Evolutionary conservation across 1,284 basidiomycete genomes (phyloP).

Genomic region (Ustilago nuda): DNA sequence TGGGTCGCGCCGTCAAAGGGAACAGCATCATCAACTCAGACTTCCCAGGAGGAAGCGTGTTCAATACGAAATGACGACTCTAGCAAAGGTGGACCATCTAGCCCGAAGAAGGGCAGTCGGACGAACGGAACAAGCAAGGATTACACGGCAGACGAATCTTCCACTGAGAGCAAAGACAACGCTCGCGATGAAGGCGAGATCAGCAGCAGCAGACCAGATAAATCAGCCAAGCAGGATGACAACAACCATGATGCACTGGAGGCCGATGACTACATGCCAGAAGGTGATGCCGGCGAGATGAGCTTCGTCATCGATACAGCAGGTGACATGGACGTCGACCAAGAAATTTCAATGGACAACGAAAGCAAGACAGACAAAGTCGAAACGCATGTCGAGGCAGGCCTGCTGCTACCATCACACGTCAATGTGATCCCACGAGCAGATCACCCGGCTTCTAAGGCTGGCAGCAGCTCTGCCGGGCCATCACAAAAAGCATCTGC

Average conservation of each 20-base stretch:
- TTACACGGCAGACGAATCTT: background rate
- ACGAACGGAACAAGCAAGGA: conserved; percentile 1
- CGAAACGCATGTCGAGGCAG: conserved; percentile 34
- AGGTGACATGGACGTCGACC: conserved; percentile 48
- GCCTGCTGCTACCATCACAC: conserved; percentile 38
- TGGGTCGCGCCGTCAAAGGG: background rate
- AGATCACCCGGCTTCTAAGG: background rate
- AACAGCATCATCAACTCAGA: background rate
- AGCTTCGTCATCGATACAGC: conserved; percentile 47
- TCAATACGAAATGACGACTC: background rate
- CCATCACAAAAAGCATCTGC: background rate
- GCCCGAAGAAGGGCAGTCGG: background rate
- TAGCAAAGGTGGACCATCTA: background rate
- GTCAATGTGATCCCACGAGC: conserved; percentile 29
- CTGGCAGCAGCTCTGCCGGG: conserved; percentile 3
- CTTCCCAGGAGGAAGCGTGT: background rate
- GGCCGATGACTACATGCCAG: conserved; percentile 6
- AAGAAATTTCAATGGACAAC: conserved; percentile 29
- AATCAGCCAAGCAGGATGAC: background rate
- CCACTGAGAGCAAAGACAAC: background rate
- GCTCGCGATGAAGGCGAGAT: background rate
- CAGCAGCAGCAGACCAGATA: background rate
- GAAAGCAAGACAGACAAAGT: conserved; percentile 20
- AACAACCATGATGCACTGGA: conserved; percentile 15
- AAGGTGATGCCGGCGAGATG: conserved; percentile 30